Conservation (phyloP, 228 moss, liverwort and hornwort species). For the Sphagnum fallax region DNA sequence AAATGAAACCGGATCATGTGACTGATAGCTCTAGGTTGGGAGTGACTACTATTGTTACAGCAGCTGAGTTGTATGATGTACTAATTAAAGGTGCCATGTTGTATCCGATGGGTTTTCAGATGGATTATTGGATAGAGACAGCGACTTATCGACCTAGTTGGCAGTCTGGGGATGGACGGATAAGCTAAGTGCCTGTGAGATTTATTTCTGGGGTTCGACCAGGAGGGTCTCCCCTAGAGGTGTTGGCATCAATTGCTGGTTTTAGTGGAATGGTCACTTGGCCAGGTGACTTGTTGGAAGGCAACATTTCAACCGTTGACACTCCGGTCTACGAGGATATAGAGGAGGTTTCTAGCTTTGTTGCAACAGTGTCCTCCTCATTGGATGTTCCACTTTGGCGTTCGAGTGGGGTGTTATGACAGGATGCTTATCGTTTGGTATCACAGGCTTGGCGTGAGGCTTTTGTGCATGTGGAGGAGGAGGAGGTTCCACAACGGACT, state of each 20-base stretch:
- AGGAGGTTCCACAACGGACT: background rate
- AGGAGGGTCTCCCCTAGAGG: too few relatives aligned
- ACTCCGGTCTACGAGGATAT: too few relatives aligned
- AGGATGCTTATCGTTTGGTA: background rate
- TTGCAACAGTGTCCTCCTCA: too few relatives aligned
- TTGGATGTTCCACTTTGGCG: too few relatives aligned
- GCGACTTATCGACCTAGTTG: background rate
- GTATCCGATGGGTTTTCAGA: conserved; percentile 7
- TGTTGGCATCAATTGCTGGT: too few relatives aligned
- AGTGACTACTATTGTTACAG: conserved; percentile 2
- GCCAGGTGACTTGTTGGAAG: too few relatives aligned
- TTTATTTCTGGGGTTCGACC: too few relatives aligned
- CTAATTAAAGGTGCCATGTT: conserved; percentile 3
- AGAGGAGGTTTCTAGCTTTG: too few relatives aligned
- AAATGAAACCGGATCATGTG: background rate
- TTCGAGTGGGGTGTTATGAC: background rate
- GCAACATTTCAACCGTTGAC: too few relatives aligned
- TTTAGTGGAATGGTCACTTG: too few relatives aligned
- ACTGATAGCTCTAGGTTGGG: background rate
- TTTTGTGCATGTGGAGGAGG: background rate
- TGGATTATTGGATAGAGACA: conserved; percentile 7
- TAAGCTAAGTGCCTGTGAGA: too few relatives aligned
- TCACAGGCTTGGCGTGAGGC: background rate
- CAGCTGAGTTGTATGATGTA: conserved; percentile 5
- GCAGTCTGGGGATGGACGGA: too few relatives aligned